Conservation (phyloP, 2,329 filamentous ascomycete species). For the Penicillium crustosum region DNA sequence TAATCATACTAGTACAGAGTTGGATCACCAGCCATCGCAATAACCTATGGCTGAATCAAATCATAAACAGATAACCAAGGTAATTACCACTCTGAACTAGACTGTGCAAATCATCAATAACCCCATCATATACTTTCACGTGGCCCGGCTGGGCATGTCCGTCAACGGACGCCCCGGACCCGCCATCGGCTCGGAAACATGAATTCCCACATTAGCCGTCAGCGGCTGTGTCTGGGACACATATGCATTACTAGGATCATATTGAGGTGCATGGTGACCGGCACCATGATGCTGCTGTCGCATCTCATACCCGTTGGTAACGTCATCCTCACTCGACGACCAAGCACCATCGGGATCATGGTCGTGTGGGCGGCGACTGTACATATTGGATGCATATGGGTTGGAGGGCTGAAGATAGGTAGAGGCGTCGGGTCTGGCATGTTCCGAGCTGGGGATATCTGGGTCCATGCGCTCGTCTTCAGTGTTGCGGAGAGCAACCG, state of each 20-base stretch:
- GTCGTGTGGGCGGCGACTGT: constrained; percentile 32
- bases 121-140: constrained; percentile 11
- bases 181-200: constrained; percentile 3
- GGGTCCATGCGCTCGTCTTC: constrained; percentile 29
- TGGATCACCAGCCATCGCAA: constrained; percentile 1
- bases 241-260: constrained; percentile 33
- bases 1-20: constrained; percentile 10
- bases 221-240: constrained; percentile 23
- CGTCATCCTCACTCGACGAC: constrained; percentile 41
- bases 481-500: constrained; percentile 33
- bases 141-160: constrained; percentile 19
- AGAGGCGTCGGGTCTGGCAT: constrained; percentile 11
- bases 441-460: constrained; percentile 3
- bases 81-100: constrained; percentile 1
- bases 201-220: constrained; percentile 6
- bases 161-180: constrained; percentile 22
- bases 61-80: not conserved
- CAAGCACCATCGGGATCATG: constrained; percentile 31
- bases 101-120: constrained; percentile 2
- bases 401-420: constrained; percentile 24
- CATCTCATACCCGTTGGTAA: constrained; percentile 40
- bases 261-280: constrained; percentile 20
- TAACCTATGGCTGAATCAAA: not conserved
- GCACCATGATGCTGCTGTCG: constrained; percentile 29
- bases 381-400: constrained; percentile 27